Evolutionary conservation across 1,284 basidiomycete genomes (phyloP), one percentile per base, ranked within the genome.

Genomic region (Ceratobasidium sp.): DNA sequence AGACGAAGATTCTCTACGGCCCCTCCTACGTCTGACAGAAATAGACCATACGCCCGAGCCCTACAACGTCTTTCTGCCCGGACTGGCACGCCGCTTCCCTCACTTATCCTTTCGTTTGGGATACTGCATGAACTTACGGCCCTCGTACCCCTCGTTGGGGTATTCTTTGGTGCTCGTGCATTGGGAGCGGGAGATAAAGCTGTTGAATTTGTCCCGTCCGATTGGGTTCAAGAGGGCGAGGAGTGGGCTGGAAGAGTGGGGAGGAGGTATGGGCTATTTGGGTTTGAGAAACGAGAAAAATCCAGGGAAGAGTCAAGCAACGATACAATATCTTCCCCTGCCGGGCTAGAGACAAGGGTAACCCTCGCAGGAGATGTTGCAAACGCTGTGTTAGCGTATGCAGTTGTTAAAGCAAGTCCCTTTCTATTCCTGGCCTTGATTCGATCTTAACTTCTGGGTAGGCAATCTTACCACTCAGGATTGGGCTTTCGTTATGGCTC

Each of bases 51-150:
- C 27, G 39, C 56, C n/a, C 13, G n/a, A 19, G 3, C 83, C 83
- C 0, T 80, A 90, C 39, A 77, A 80, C n/a, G 78, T 81, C 2
- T 74, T 90, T 85, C 89, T 9, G 77, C 80, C 13, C 83, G 85
- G 30, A 89, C 89, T 13, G 84, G 88, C 16, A 82, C 88, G 0
- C 89, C 92, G 6, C 77, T 95, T 0, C 83, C 91, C 0, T 91
- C 91, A 1, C 83, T 97, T 58, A 77, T 88, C 2, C 73, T 90
- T 41, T 91, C 93, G 0, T 96, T 97, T 75, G 85, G 85, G 1
- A 79, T 95, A 58, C 81, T 98, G 7, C 95, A 97, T 76, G 95
- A 98, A 77, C 74, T 93, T 14, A 95, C 93, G 0, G 93, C 94
- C 0, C 75, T 96, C 66, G 79, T 88, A 0, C 93, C 94, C 1